Base-by-base conservation (phyloP, 2,329 filamentous ascomycete species). In the Botrytis hyacinthi region DNA sequence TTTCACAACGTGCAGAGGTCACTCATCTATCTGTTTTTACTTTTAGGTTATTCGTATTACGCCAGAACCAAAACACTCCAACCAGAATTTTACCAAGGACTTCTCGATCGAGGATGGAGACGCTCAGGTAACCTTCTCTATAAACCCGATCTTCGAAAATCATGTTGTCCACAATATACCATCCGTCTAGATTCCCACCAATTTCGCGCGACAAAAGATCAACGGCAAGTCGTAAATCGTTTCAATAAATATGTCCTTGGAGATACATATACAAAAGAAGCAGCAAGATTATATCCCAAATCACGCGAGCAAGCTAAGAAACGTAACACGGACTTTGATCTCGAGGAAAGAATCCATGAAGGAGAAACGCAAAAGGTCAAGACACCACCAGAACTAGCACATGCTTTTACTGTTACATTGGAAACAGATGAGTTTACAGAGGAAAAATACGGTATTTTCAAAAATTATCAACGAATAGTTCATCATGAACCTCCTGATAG, bases 161-260 rank as follows among this genome's bases (percentile, higher is more conserved):
- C 94, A 75, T 99, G 96, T 80, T 99, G 96, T 82, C 94, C 95
- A 62, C 94, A 98, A 80, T 98, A 95, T 81, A 94, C 92, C 1
- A 90, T 96, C 71, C 89, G 92, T 65, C 85, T 95, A 32, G 91
- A 93, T 78, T 89, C 89, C 37, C 81, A 84, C 65, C 83, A 86
- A 57, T 93, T 92, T 82, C 90, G 88, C 76, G 85, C 92, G 9
- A 87, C 88, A 42, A 90, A 88, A 80, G 90, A 93, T 78, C 93
- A 96, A 79, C 86, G 93, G 54, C 91, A 94, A 80, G 86, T 91
- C 1, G 82, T 94, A 77, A 94, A 95, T 81, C 88, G 91, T 61
- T 95, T 95, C 86, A 93, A 93, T 80, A 89, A 85, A 75, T 88
- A 88, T 81, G 85, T 95, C 54, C 83, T 92, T 35, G 93, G 93